Evolutionary conservation across 1,139 yeast genomes (phyloP).

Genomic region (Taiozyma onychis): DNA sequence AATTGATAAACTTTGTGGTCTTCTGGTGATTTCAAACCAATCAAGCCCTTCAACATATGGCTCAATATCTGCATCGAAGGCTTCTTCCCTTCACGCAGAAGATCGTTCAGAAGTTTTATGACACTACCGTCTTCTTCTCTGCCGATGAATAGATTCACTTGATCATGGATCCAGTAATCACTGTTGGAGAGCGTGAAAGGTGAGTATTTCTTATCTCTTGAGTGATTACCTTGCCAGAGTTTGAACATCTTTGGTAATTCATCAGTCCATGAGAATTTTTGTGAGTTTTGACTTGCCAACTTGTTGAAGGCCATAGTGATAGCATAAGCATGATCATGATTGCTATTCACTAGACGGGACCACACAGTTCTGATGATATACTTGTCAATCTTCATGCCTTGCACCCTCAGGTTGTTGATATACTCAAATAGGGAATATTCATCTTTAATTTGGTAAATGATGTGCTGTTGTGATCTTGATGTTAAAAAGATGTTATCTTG

Average conservation of each 20-base stretch:
- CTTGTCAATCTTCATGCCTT: constrained; percentile 1
- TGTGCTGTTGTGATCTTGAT: constrained; percentile 1
- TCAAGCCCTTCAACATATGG: constrained; percentile 6
- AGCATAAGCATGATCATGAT: constrained; percentile 1
- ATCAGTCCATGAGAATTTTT: constrained; percentile 2
- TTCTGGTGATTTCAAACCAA: constrained; percentile 9
- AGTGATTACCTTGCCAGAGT: neutral
- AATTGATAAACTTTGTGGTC: constrained; percentile 9
- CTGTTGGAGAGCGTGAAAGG: neutral
- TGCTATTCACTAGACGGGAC: constrained; percentile 2
- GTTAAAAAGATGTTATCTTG: constrained; percentile 6
- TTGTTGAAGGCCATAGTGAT: constrained; percentile 1
- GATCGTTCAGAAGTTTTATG: constrained; percentile 10
- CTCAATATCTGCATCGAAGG: constrained; percentile 12
- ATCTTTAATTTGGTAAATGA: constrained; percentile 3
- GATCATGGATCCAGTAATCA: neutral
- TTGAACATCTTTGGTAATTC: neutral
- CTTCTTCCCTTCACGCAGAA: constrained; percentile 16
- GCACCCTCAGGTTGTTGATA: neutral
- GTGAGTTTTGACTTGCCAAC: neutral
- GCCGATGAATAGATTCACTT: neutral
- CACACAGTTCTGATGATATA: constrained; percentile 6
- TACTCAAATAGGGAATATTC: neutral
- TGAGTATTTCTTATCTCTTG: neutral
- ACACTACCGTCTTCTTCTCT: constrained; percentile 7